Base-by-base conservation (phyloP, 163 green algal genomes). In the Chlorella variabilis region DNA sequence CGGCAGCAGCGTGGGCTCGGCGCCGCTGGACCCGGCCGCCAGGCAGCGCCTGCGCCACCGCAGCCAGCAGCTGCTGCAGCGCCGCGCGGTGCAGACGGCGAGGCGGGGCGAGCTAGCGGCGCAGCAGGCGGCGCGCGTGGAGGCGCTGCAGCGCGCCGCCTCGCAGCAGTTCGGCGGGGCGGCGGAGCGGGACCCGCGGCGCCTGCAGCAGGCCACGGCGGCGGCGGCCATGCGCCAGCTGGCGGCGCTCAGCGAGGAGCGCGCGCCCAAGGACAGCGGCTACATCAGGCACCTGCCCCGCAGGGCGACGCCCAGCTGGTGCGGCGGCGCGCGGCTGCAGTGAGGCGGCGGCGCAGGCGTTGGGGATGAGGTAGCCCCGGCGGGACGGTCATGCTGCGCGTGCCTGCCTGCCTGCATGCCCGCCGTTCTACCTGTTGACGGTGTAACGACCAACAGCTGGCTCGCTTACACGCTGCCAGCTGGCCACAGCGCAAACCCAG, bases 21-120 rank as follows among this genome's bases (percentile, higher is more conserved):
- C 23, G 20, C 31, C 31, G 11, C 33, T 33, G 31, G 75, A 81
- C 41, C 41, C 41, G 5, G 39, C 51, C 23, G 38, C 75, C 0
- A 48, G 20, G 42, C 75, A 74, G 31, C 75, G 75, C 29, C 33
- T 81, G 58, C 41, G 18, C 6, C 38, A 74, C 13, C 75, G 75
- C 75, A 81, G 51, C 21, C 29, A 73, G 18, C 75, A 81, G 75
- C 75, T 81, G 61, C 61, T 81, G 41, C 27, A 63, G 42, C 59
- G 42, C 7, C 29, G 75, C 5, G 59, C 49, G 21, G 61, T 23
- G 31, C 36, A 34, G 29, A 61, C 36, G 59, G 8, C 17, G 31
- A 29, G 41, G 20, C 61, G 31, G 21, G 31, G 41, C 31, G 39
- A 36, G 31, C 41, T 45, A 8, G 75, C 59, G 5, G 42, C 59